phyloP scores from a whole-genome alignment of 225 moss, liverwort and hornwort genomes.

The Sphagnum tenellum region DNA sequence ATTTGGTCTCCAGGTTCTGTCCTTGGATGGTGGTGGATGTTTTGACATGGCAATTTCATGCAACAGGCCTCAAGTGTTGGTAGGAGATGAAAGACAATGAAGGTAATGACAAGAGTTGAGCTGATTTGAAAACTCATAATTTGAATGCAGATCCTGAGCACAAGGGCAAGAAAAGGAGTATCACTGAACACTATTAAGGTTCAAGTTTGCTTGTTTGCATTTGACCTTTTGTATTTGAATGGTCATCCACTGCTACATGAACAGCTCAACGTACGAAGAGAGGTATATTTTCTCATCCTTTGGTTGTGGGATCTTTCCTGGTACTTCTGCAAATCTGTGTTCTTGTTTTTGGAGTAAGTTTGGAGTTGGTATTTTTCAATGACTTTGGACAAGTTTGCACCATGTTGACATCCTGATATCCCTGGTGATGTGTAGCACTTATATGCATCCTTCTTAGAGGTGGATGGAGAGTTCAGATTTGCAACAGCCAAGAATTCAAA shows the following conservation, averaged over 20 bases:
- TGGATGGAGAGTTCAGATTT: slow-evolving; percentile 73
- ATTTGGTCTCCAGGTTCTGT: too few relatives aligned
- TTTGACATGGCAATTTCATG: too few relatives aligned
- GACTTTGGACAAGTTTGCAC: too few relatives aligned
- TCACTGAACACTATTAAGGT: slow-evolving; percentile 70
- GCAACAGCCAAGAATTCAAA: slow-evolving; percentile 82
- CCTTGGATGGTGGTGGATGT: too few relatives aligned
- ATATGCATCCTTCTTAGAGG: slow-evolving; percentile 82
- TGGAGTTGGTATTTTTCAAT: too few relatives aligned
- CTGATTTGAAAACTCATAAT: too few relatives aligned
- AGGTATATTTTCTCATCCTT: slow-evolving; percentile 30
- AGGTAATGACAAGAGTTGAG: too few relatives aligned
- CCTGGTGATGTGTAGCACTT: slow-evolving; percentile 40
- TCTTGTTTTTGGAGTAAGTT: too few relatives aligned
- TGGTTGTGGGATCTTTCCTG: too few relatives aligned
- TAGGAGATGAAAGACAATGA: too few relatives aligned
- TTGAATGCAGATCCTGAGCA: slow-evolving; percentile 66
- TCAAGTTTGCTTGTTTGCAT: slow-evolving; percentile 87
- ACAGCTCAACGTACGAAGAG: slow-evolving; percentile 68
- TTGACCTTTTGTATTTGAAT: slow-evolving; percentile 81
- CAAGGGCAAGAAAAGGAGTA: slow-evolving; percentile 90
- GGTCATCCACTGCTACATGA: slow-evolving; percentile 82
- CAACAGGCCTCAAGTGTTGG: too few relatives aligned
- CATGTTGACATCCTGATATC: neutral
- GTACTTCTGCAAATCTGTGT: too few relatives aligned